Conservation (phyloP, 192 early-diverging fungal species). For the Umbelopsis vinacea region DNA sequence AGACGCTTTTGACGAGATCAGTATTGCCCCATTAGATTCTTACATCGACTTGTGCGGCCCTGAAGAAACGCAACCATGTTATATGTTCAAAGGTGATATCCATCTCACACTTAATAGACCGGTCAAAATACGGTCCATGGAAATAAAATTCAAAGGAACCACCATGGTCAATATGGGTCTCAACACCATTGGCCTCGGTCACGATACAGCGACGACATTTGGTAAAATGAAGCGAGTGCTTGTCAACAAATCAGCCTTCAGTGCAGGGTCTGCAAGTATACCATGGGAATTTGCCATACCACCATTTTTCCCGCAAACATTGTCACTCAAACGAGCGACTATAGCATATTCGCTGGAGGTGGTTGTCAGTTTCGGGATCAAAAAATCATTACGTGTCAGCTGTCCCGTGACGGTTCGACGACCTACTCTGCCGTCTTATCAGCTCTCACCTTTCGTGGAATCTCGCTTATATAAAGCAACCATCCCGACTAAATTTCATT, state of each 20-base stretch:
- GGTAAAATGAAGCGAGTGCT: constrained; percentile 28
- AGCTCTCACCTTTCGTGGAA: constrained; percentile 32
- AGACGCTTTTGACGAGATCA: constrained; percentile 34
- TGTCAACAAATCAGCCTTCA: constrained; percentile 21
- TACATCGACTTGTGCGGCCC: constrained; percentile 1
- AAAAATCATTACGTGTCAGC: constrained; percentile 30
- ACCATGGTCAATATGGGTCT: constrained; percentile 15
- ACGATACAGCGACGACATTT: neutral
- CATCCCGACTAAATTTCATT: constrained; percentile 43
- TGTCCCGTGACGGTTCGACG: constrained; percentile 29
- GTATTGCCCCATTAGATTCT: constrained; percentile 33
- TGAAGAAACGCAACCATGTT: neutral
- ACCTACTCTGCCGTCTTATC: constrained; percentile 29
- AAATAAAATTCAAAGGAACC: constrained; percentile 43
- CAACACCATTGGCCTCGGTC: neutral
- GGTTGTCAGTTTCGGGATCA: constrained; percentile 26
- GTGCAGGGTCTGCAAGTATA: constrained; percentile 30
- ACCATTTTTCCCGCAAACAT: constrained; percentile 28
- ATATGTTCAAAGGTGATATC: constrained; percentile 29
- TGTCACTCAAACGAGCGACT: constrained; percentile 26
- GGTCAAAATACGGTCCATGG: constrained; percentile 36
- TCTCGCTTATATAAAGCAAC: constrained; percentile 31
- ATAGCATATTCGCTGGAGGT: constrained; percentile 30
- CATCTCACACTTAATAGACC: constrained; percentile 28
- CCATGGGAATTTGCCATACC: constrained; percentile 40